phyloP scores from a whole-genome alignment of 176 grass and related monocot genomes.

The Eleusine indica region DNA sequence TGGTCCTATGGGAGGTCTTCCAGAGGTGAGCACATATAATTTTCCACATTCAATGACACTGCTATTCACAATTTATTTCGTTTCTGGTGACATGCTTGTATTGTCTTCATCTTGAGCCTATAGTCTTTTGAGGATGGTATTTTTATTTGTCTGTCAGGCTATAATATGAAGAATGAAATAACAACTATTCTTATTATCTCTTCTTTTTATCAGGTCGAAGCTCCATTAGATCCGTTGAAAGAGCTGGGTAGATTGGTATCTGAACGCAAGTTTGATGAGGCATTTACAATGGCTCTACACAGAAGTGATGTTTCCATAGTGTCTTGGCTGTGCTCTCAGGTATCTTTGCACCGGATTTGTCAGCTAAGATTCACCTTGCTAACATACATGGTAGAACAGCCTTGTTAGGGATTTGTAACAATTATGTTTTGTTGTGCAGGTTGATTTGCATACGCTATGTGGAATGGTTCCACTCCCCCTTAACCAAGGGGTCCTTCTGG shows the following conservation, averaged over 20 bases:
- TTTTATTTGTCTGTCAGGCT: neutral
- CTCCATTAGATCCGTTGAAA: conserved; percentile 79
- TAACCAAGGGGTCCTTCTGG: conserved; percentile 90
- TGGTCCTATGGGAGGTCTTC: conserved; percentile 64
- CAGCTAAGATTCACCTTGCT: conserved; percentile 9
- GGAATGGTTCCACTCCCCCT: conserved; percentile 59
- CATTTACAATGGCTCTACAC: conserved; percentile 96
- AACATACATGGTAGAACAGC: conserved; percentile 20
- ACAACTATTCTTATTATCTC: neutral
- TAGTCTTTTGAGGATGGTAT: neutral
- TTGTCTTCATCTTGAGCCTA: conserved; percentile 4
- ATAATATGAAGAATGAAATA: conserved; percentile 14
- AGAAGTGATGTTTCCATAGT: conserved; percentile 92
- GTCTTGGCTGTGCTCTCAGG: conserved; percentile 96
- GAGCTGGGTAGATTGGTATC: conserved; percentile 78
- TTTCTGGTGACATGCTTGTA: neutral
- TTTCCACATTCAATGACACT: conserved; percentile 2
- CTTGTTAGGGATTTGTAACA: conserved; percentile 30
- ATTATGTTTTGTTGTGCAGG: conserved; percentile 53
- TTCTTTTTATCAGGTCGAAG: conserved; percentile 60
- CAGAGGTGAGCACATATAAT: conserved; percentile 50
- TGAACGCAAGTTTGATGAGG: conserved; percentile 87
- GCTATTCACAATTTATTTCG: conserved; percentile 7
- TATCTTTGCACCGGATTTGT: conserved; percentile 32
- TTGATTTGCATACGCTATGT: conserved; percentile 84